Base-by-base conservation (phyloP, 306 rosid genomes). In the Fragaria nilgerrensis region DNA sequence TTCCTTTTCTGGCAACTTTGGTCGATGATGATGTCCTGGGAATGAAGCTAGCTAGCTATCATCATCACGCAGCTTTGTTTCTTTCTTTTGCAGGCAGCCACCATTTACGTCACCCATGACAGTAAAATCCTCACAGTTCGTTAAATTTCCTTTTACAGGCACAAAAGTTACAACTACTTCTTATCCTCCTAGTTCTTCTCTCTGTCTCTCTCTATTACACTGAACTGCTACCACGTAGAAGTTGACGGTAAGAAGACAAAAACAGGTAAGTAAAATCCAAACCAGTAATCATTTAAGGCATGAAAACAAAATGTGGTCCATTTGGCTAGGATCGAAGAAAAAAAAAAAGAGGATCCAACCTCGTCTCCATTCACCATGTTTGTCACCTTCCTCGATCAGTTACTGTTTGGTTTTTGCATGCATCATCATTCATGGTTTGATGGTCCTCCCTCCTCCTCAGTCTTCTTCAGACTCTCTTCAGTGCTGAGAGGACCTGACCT, bases 221-320 rank as follows among this genome's bases (percentile, higher is more conserved):
- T 16, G 2, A 65, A 65, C 45, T 36, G 70, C 44, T 37, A 62
- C 70, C 70, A 65, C 25, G 22, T 37, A 36, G 9, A 37, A 32
- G 70, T 37, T 34, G 45, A 29, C 1, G 20, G 4, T 32, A 17
- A 9, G 14, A 36, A 36, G 25, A 37, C 25, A 48, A 48, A 48
- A 5, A 47, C 27, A 48, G n/a, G 74, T 48, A 15, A 55, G 27
- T 9, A 36, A 55, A 73, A 36, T n/a, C 34, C 49, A 20, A 32
- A 29, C 55, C 23, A 67, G 43, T 44, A 45, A 68, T 45, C 22
- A 74, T 74, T 29, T 8, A 27, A 32, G 66, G 70, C 71, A 73
- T 39, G 74, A 69, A 41, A 53, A 22, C 63, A 59, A 20, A 23
- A 32, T 32, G 79, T 68, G 83, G 83, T 80, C 79, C 83, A 29